Evolutionary conservation across 140 eudicot species (phyloP), one percentile per base, ranked within the genome.

Genomic region (Anethum foeniculum): DNA sequence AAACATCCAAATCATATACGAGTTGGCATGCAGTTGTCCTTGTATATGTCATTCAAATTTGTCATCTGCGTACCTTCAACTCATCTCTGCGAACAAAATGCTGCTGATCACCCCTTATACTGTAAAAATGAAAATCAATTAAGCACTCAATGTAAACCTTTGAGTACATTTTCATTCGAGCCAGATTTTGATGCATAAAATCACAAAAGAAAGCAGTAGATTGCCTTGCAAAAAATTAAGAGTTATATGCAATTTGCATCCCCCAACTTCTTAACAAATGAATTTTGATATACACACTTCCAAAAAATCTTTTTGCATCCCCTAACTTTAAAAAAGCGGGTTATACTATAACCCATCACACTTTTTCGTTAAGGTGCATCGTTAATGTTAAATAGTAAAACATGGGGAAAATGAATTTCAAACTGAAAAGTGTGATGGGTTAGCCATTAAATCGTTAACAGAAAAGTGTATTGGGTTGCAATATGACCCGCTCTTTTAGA

Each of bases 41-140:
- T 38, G n/a, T 30, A 3, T 19, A 77, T 79, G 21, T 25, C 44
- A n/a, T n/a, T 65, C 80, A 47, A 58, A 25, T n/a, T 51, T 23
- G 56, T 56, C 25, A 43, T 80, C 68, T 11, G 52, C 30, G 73
- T 80, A 77, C 80, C 69, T 84, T 89, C 27, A 89, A 27, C 81
- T 93, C 88, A 73, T 94, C 98, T 86, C 97, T 83, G 25, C 97
- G 92, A 75, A 91, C 97, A 83, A 94, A 94, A 87, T 94, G 98
- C 81, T 94, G 98, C 78, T 94, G 98, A 82, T 94, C 98, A 14
- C 98, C 98, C 80, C 93, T 92, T 80, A 94, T 94, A 68, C 98
- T 94, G 94, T 68, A 46, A 41, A 85, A 85, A 25, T 67, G 83
- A 84, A 65, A 21, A 82, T 39, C 69, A 80, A 67, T 79, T 79